Percentiles rank a stretch among this genome's conserved stretches.
phyloP scores from a whole-genome alignment of 257 asterid species.

The Rauvolfia tetraphylla region DNA sequence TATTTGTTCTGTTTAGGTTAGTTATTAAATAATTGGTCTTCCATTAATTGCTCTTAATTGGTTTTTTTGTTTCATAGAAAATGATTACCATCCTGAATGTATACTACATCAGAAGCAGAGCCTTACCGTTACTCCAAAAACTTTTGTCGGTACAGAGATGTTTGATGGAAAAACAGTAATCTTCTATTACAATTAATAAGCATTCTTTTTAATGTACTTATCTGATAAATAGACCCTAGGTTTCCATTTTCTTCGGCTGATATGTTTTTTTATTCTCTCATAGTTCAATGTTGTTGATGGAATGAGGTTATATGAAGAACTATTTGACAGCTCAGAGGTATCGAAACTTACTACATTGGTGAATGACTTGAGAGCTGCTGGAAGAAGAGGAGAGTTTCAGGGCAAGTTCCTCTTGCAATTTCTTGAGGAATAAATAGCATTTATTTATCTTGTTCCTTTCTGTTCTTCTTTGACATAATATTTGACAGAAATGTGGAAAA shows the following conservation, averaged over 20 bases:
- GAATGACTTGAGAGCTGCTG: constrained; percentile 79
- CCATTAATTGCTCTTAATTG: constrained; percentile 34
- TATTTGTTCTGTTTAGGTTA: not conserved
- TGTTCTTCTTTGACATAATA: not conserved
- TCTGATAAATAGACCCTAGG: not conserved
- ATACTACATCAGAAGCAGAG: constrained; percentile 36
- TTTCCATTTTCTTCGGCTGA: constrained; percentile 8
- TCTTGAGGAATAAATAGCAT: constrained; percentile 4
- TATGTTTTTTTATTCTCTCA: constrained; percentile 5
- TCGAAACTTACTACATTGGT: constrained; percentile 54
- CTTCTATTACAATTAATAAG: not conserved
- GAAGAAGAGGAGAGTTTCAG: constrained; percentile 73
- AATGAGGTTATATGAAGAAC: constrained; percentile 65
- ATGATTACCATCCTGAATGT: constrained; percentile 36
- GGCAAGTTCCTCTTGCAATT: constrained; percentile 40
- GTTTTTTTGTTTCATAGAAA: constrained; percentile 33
- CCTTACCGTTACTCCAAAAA: constrained; percentile 44
- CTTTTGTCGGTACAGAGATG: constrained; percentile 63
- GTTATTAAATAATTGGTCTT: constrained; percentile 4
- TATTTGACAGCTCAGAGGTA: constrained; percentile 54
- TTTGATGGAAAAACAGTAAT: constrained; percentile 68
- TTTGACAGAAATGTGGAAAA: too few species aligned
- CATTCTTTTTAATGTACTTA: not conserved
- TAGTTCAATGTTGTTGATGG: constrained; percentile 85
- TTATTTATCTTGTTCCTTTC: not conserved